These are phyloP conservation scores for Artemisia tridentata DNA, from an alignment of 129 eudicot species.

Conservation along the genomic window DNA sequence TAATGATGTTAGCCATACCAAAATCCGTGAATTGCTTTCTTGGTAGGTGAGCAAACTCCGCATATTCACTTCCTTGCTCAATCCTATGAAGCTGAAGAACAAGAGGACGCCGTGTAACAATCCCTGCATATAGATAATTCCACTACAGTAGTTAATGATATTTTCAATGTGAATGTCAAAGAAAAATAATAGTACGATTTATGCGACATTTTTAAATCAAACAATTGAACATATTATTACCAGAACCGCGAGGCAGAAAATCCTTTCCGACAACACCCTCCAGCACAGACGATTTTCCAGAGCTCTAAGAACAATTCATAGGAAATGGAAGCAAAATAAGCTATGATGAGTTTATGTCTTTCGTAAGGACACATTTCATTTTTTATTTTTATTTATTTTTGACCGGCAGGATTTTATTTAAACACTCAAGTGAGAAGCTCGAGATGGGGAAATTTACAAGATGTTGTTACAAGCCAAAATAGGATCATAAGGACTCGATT, in stretches of 20 bases:
- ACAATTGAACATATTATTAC: slow-evolving; percentile 30
- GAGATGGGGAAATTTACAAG: no score
- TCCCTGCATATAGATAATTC: slow-evolving; percentile 49
- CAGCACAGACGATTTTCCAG: slow-evolving; percentile 93
- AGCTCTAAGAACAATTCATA: slow-evolving; percentile 50
- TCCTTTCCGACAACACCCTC: slow-evolving; percentile 95
- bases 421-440: neutral
- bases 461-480: no score
- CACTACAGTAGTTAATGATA: slow-evolving; percentile 6
- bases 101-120: slow-evolving; percentile 99
- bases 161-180: slow-evolving; percentile 11
- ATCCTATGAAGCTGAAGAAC: slow-evolving; percentile 85
- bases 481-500: no score
- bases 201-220: neutral
- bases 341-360: slow-evolving; percentile 5
- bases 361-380: neutral
- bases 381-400: neutral
- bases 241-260: slow-evolving; percentile 98
- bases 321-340: neutral
- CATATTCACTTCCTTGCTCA: slow-evolving; percentile 85
- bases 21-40: slow-evolving; percentile 79
- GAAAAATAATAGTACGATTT: neutral
- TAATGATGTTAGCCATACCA: slow-evolving; percentile 40
- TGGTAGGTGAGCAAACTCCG: slow-evolving; percentile 86
- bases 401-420: neutral